phyloP scores from a whole-genome alignment of 208 protist genomes.

The Trypanosoma melophagium region DNA sequence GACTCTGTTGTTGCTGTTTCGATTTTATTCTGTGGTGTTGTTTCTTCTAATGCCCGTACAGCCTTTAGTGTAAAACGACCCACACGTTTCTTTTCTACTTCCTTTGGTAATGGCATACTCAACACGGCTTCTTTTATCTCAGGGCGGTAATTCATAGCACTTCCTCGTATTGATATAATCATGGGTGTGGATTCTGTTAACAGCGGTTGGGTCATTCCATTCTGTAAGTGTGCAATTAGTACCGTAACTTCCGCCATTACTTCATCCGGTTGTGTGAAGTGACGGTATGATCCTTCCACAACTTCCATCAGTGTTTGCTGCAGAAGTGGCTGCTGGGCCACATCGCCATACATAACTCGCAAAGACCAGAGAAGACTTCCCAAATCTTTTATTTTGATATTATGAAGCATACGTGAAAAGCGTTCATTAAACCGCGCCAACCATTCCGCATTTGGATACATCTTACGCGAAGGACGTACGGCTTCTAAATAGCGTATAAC shows the following conservation, averaged over 20 bases:
- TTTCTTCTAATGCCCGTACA: neutral
- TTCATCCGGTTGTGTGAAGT: conserved; percentile 32
- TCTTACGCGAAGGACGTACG: conserved; percentile 38
- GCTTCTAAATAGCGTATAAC: conserved; percentile 61
- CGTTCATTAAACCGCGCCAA: conserved; percentile 47
- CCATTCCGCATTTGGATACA: conserved; percentile 55
- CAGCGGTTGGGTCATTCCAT: conserved; percentile 61
- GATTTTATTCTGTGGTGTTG: too few species aligned
- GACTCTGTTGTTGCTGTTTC: neutral
- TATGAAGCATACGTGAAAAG: conserved; percentile 8
- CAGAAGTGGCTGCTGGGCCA: conserved; percentile 54
- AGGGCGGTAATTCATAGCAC: conserved; percentile 27
- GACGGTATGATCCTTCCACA: conserved; percentile 32
- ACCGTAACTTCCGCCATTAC: conserved; percentile 64
- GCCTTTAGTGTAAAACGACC: conserved; percentile 48
- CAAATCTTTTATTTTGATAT: conserved; percentile 34
- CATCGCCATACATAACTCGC: conserved; percentile 54
- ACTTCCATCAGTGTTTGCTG: conserved; percentile 53
- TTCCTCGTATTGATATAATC: conserved; percentile 29
- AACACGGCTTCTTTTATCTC: conserved; percentile 61
- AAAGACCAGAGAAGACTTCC: conserved; percentile 65
- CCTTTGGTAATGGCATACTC: conserved; percentile 56
- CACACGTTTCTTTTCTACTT: conserved; percentile 17
- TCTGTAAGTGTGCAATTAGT: conserved; percentile 67
- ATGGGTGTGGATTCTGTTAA: conserved; percentile 42